A percentile compares a stretch with the other conserved stretches of the same genome.
phyloP scores from a whole-genome alignment of 1,284 basidiomycete species.

The Trametes pubescens region DNA sequence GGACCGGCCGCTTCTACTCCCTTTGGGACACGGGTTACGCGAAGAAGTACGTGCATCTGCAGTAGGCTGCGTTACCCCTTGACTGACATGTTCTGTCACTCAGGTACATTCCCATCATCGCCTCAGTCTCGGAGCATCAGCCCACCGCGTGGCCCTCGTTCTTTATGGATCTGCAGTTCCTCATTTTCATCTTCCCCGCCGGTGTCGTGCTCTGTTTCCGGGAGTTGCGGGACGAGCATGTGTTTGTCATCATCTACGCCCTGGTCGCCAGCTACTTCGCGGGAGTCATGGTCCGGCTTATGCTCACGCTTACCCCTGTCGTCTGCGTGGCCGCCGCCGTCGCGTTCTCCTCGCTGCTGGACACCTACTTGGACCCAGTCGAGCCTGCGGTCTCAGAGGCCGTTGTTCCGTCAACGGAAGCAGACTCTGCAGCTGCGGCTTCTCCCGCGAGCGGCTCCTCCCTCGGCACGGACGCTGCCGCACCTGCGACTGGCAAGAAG shows the following conservation, averaged over 20 bases:
- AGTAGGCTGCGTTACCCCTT: background rate
- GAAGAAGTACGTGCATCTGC: conserved; percentile 71
- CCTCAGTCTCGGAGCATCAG: conserved; percentile 99
- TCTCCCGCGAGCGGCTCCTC: conserved; percentile 40
- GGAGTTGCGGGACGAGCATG: conserved; percentile 94
- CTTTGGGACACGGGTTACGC: conserved; percentile 99
- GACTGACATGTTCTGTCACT: background rate
- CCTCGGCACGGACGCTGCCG: conserved; percentile 40
- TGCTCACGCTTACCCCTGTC: conserved; percentile 92
- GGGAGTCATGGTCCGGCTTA: conserved; percentile 98
- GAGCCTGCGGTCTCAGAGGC: conserved; percentile 60
- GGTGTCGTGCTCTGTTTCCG: conserved; percentile 96
- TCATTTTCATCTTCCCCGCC: conserved; percentile 98
- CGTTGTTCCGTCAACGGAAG: conserved; percentile 32
- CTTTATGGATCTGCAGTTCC: conserved; percentile 99
- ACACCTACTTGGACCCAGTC: conserved; percentile 85
- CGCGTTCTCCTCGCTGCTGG: conserved; percentile 88
- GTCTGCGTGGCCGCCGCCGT: conserved; percentile 94
- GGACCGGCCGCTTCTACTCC: conserved; percentile 99
- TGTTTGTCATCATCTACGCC: conserved; percentile 99
- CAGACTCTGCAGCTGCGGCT: conserved; percentile 39
- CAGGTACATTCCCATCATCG: conserved; percentile 97
- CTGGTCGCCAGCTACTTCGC: conserved; percentile 98
- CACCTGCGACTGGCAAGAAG: conserved; percentile 73
- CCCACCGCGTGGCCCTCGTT: conserved; percentile 99